Evolutionary conservation across 352 stramenopile species (phyloP), one percentile per base, ranked within the genome.

Genomic region (Phytophthora brassicae): DNA sequence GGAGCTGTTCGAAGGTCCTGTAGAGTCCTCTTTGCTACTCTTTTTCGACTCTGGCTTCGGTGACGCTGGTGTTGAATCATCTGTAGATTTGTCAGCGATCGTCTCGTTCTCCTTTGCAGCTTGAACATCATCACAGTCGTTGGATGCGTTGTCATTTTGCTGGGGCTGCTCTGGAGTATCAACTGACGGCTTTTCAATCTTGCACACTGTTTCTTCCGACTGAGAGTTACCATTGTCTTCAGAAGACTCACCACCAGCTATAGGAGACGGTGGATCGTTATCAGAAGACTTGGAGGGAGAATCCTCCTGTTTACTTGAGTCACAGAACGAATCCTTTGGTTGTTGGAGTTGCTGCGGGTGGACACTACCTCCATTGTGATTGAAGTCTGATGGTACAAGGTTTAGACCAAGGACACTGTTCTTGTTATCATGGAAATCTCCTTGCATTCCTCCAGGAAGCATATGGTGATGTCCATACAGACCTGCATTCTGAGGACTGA

Each of bases 381-480:
- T 66, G 53, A 91, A 89, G 48, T 92, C 81, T 0, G 78, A 86
- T n/a, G 80, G 74, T 33, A 86, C 72, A 12, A 90, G 52, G 54
- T 77, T 89, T 5, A 89, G 55, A 16, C 83, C 83, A 17, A 92
- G 56, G 14, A 85, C 77, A 13, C 78, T 73, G 63, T 72, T 89
- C 56, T 87, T 84, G 39, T 74, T 77, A 50, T 85, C 69, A 12
- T 75, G 67, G 22, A 81, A 70, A n/a, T 75, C 57, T 38, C 53
- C 60, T 2, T 62, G 29, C 29, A 75, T 53, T 1, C 60, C 50
- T 42, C 61, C 48, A 50, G 56, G 19, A 23, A 68, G 60, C 57
- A 81, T 74, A 17, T 61, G 58, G 48, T 86, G 76, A 24, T 89
- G 76, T 31, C 74, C 73, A 48, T 79, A 81, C 6, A 84, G 63